Evolutionary conservation across 345 rosid genomes (phyloP).

Genomic region (Populus nigra): DNA sequence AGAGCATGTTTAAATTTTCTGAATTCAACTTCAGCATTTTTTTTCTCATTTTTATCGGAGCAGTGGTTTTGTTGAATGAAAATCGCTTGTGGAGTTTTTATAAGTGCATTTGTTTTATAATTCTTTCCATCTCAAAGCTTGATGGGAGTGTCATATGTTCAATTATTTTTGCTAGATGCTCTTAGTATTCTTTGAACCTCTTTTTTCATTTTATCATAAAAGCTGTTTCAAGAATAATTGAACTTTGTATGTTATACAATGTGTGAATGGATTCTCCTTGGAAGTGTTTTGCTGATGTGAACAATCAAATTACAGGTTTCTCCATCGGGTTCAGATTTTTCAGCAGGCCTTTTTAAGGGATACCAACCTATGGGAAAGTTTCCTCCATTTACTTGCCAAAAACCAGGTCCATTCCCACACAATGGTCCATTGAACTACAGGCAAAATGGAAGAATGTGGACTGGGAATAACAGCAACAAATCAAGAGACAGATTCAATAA

Average conservation of each 20-base stretch:
- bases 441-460: conserved; percentile 40
- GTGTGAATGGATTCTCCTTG: neutral
- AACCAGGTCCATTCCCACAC: conserved; percentile 32
- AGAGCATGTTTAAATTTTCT: neutral
- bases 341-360: conserved; percentile 41
- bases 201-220: neutral
- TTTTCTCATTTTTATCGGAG: neutral
- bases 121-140: neutral
- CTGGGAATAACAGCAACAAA: conserved; percentile 41
- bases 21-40: neutral
- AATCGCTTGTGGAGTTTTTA: neutral
- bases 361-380: conserved; percentile 37
- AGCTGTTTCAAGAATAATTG: neutral
- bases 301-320: conserved; percentile 32
- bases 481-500: conserved; percentile 31
- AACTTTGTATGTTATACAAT: neutral
- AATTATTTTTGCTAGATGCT: no score
- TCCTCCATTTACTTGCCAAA: conserved; percentile 36
- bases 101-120: no score
- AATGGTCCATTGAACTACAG: conserved; percentile 36
- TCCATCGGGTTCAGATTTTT: conserved; percentile 32
- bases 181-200: neutral
- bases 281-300: conserved; percentile 11
- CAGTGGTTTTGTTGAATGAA: neutral
- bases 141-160: no score